phyloP scores from a whole-genome alignment of 345 rosid genomes.

The Rhizophora mangle region DNA sequence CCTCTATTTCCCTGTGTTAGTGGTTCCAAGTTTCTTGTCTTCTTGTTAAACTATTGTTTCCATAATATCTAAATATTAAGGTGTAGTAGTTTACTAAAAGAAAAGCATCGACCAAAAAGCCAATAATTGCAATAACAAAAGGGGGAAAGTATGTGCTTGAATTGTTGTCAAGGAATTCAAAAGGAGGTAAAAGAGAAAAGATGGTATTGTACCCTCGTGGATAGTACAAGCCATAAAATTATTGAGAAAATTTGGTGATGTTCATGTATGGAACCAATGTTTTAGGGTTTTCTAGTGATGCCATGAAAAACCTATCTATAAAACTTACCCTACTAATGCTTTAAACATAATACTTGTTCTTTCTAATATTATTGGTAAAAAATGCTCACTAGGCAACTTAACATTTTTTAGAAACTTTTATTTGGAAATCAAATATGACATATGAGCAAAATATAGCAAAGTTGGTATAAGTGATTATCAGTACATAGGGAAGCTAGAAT shows the following conservation, averaged over 20 bases:
- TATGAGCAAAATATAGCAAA: too few relatives aligned
- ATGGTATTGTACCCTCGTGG: conserved; percentile 79
- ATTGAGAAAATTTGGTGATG: conserved; percentile 66
- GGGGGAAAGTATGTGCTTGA: conserved; percentile 68
- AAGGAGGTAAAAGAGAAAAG: conserved; percentile 65
- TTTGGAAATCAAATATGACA: too few relatives aligned
- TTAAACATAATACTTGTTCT: too few relatives aligned
- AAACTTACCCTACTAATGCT: too few relatives aligned
- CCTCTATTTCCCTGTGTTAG: conserved; percentile 28
- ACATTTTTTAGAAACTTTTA: too few relatives aligned
- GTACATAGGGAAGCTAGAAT: too few relatives aligned
- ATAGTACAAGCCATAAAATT: conserved; percentile 62
- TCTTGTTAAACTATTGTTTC: conserved; percentile 29
- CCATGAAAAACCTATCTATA: neutral
- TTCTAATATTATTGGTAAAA: too few relatives aligned
- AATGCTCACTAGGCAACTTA: too few relatives aligned
- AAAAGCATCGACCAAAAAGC: conserved; percentile 66
- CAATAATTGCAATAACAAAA: conserved; percentile 69
- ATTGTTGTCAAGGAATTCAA: conserved; percentile 30
- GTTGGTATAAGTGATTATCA: too few relatives aligned
- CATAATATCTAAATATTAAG: conserved; percentile 66
- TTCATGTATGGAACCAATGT: conserved; percentile 54
- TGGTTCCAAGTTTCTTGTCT: conserved; percentile 29
- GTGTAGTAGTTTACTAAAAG: conserved; percentile 74
- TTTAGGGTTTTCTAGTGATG: conserved; percentile 36